Evolutionary conservation across 108 stramenopile species (phyloP).

Genomic region (Pseudonitzschia multiseries): DNA sequence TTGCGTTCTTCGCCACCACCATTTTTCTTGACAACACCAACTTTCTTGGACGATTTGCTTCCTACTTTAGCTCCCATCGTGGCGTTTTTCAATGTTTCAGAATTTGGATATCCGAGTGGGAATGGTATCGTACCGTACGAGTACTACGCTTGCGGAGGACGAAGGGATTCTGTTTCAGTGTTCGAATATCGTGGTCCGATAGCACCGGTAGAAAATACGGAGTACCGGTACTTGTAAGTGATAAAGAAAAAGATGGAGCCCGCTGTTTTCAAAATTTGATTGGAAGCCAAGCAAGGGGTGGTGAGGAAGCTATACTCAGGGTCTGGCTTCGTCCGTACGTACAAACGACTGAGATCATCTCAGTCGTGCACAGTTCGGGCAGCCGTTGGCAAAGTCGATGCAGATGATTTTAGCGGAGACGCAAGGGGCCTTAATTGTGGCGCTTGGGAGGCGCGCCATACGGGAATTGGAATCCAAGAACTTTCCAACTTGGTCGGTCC

Average conservation of each 20-base stretch:
- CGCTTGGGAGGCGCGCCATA: too few species aligned
- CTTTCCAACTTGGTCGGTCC: too few species aligned
- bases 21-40: slow-evolving; percentile 9
- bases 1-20: not conserved
- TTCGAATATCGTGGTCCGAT: too few species aligned
- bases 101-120: not conserved
- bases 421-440: too few species aligned
- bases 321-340: slow-evolving; percentile 2
- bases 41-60: not conserved
- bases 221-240: too few species aligned
- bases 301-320: not conserved
- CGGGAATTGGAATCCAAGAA: too few species aligned
- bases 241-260: not conserved
- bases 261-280: not conserved
- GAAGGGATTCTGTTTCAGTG: too few species aligned
- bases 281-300: not conserved
- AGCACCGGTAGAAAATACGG: too few species aligned
- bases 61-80: slow-evolving; percentile 12
- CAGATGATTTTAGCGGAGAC: too few species aligned
- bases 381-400: too few species aligned
- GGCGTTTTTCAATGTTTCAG: not conserved
- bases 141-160: too few species aligned
- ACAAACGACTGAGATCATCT: not conserved
- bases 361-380: not conserved
- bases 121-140: not conserved